Percentiles rank a stretch among this genome's conserved stretches.
These are phyloP conservation scores for Arachnopeziza araneosa DNA, from an alignment of 2,329 filamentous ascomycete species.

Conservation along the genomic window DNA sequence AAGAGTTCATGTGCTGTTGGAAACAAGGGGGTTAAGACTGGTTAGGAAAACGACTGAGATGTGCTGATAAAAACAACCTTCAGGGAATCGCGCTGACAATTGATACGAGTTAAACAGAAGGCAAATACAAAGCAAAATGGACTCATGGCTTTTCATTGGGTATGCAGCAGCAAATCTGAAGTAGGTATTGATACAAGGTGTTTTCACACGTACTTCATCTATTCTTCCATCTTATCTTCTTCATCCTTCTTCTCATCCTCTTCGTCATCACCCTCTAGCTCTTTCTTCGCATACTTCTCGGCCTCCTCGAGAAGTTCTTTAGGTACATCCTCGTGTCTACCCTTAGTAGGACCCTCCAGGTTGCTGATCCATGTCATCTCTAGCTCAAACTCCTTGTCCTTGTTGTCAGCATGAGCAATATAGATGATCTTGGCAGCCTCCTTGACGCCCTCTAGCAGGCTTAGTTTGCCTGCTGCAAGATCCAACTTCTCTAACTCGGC, in stretches of 20 bases:
- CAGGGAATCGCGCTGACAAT: background rate
- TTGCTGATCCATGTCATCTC: constrained; percentile 98
- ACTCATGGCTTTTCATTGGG: background rate
- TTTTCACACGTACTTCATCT: constrained; percentile 30
- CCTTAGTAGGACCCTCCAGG: constrained; percentile 80
- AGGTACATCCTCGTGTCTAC: constrained; percentile 87
- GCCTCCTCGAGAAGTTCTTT: constrained; percentile 88
- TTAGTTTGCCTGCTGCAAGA: constrained; percentile 69
- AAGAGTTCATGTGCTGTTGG: no score
- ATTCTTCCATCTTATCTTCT: constrained; percentile 85
- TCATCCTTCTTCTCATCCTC: constrained; percentile 65
- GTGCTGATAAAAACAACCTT: no score
- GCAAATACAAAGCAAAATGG: background rate
- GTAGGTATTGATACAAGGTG: background rate
- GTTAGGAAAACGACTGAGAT: no score
- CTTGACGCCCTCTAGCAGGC: constrained; percentile 83
- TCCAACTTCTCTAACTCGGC: constrained; percentile 98
- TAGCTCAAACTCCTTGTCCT: constrained; percentile 98
- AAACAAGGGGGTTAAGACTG: no score
- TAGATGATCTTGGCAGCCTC: constrained; percentile 97
- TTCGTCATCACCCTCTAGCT: constrained; percentile 79
- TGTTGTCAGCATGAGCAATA: constrained; percentile 96
- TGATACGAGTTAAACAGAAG: background rate
- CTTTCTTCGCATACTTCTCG: constrained; percentile 85
- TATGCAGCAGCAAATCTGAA: background rate